Conservation (phyloP, 176 grass and related monocot species). For the Chloris gayana region DNA sequence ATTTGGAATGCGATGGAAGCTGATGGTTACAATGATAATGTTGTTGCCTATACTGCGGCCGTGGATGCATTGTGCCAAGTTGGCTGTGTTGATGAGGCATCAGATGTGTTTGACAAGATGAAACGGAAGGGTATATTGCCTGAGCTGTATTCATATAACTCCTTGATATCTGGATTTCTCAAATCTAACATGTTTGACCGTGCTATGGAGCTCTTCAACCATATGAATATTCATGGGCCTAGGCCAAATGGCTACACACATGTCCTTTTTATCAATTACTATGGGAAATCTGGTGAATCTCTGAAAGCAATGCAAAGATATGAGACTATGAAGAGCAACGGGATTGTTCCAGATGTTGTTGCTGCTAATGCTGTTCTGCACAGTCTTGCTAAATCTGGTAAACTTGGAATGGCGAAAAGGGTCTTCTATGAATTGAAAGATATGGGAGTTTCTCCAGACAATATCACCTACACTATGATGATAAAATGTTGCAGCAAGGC, state of each 20-base stretch:
- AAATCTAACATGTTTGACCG: conserved; percentile 55
- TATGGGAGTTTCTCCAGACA: conserved; percentile 74
- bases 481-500: conserved; percentile 93
- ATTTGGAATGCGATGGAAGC: conserved; percentile 77
- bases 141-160: conserved; percentile 87
- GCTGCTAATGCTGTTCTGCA: conserved; percentile 84
- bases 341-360: conserved; percentile 74
- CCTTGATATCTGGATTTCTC: conserved; percentile 78
- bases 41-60: conserved; percentile 64
- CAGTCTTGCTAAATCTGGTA: conserved; percentile 84
- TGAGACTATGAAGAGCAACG: conserved; percentile 80
- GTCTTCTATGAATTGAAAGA: conserved; percentile 72
- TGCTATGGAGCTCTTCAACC: conserved; percentile 67
- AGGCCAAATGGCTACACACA: conserved; percentile 77
- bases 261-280: conserved; percentile 92
- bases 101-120: conserved; percentile 63
- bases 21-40: conserved; percentile 80
- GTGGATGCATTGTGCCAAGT: conserved; percentile 75
- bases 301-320: conserved; percentile 69
- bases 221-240: conserved; percentile 74
- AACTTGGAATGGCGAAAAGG: conserved; percentile 74
- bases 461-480: conserved; percentile 96
- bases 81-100: conserved; percentile 74
- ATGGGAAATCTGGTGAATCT: conserved; percentile 76
- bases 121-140: conserved; percentile 60